Evolutionary conservation across 2,329 filamentous ascomycete genomes (phyloP), one percentile per base, ranked within the genome.

Genomic region (Pseudogymnoascus sp.): DNA sequence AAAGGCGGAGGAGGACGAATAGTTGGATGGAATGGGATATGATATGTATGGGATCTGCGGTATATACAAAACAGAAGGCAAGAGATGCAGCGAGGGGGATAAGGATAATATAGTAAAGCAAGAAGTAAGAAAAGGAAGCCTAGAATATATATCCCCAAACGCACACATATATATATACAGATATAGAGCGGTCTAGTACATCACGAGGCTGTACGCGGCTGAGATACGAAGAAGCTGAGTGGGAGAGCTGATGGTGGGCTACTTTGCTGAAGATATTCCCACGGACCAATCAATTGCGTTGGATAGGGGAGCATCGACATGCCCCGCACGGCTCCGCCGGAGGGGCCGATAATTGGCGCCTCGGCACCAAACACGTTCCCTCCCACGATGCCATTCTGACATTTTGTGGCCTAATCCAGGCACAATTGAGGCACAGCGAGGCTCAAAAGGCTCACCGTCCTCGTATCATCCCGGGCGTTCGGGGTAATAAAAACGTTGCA

Each of bases 331-430:
- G n/a, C 25, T 8, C 21, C 46, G 5, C 25, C 49, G 49, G 49
- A 56, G 25, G 28, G 25, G 49, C 49, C 49, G 49, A 56, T 9
- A 34, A 56, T 56, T 56, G 49, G 49, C 49, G 49, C 49, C 49
- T 56, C 49, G 25, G 49, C 49, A 56, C 31, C 9, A 34, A 34
- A 34, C 49, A 56, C 49, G 49, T 56, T 56, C 49, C 28, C 28
- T 34, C n/a, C 43, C 28, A 7, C 40, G 2, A 43, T 43, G n/a
- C 28, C 49, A 56, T 56, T 56, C 7, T 31, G n/a, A 18, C 28
- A 56, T 18, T 34, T 34, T 56, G 25, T 56, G 9, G 49, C 49
- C 49, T 56, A 56, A 18, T 34, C n/a, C 28, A 34, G 49, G 25
- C 46, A 56, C 28, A 56, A 56, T 18, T 56, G 46, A 18, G 46